Base-by-base conservation (phyloP, 2,329 filamentous ascomycete species). In the Amauroascus verrucosus region DNA sequence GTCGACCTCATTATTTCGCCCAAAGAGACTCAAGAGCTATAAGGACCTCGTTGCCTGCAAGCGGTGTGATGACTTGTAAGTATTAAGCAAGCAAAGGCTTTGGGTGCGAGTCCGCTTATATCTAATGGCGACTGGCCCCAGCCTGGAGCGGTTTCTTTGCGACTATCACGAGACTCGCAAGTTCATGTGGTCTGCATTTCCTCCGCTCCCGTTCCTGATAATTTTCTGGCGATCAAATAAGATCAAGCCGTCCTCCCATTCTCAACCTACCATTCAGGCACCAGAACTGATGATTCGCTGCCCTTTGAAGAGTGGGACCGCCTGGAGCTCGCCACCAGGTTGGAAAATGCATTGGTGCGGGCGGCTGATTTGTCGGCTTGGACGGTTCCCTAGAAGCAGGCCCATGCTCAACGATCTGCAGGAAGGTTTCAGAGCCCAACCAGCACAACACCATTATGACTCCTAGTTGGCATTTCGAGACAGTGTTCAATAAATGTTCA, bases 1-100 rank as follows among this genome's bases (percentile, higher is more conserved):
- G 30, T 32, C 26, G 45, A 32, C 37, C 24, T 43, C 51, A 54
- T 54, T 14, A n/a, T 41, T 37, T 24, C 28, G 35, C 14, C 9
- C 9, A n/a, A n/a, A n/a, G n/a, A n/a, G n/a, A n/a, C n/a, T n/a
- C n/a, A n/a, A n/a, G n/a, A n/a, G n/a, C n/a, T n/a, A n/a, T n/a
- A n/a, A n/a, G n/a, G n/a, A n/a, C n/a, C n/a, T n/a, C n/a, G n/a
- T n/a, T n/a, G n/a, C n/a, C n/a, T n/a, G n/a, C n/a, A n/a, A n/a
- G n/a, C n/a, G n/a, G n/a, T n/a, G n/a, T n/a, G n/a, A n/a, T n/a
- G n/a, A n/a, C n/a, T n/a, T n/a, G n/a, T n/a, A n/a, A n/a, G n/a
- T n/a, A n/a, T n/a, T n/a, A n/a, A n/a, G n/a, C n/a, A n/a, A n/a
- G n/a, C n/a, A n/a, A n/a, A n/a, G n/a, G n/a, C n/a, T n/a, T n/a